Conservation (phyloP, 495 filamentous ascomycete genomes). For the Rhypophila decipiens region DNA sequence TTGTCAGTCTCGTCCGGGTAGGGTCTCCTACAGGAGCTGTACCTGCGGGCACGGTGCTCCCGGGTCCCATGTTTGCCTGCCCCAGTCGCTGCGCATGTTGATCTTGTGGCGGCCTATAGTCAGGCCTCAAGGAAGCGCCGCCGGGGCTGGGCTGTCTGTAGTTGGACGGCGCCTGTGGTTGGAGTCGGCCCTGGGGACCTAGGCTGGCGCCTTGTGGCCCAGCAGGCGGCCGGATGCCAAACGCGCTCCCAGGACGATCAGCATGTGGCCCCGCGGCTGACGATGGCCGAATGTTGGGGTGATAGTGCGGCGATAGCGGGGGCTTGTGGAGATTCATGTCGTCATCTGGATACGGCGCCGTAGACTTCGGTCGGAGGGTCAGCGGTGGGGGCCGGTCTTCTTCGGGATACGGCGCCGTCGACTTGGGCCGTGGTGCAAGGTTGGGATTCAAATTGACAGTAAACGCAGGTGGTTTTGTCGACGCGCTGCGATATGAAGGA, state of each 20-base stretch:
- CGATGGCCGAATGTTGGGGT: constrained; percentile 30
- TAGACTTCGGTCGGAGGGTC: constrained; percentile 28
- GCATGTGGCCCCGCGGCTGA: constrained; percentile 34
- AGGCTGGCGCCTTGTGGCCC: constrained; percentile 18
- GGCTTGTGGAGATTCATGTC: constrained; percentile 27
- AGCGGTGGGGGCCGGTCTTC: constrained; percentile 46
- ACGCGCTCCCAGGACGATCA: constrained; percentile 59
- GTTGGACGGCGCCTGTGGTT: constrained; percentile 32
- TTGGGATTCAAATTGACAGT: constrained; percentile 31
- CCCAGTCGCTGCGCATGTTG: constrained; percentile 10
- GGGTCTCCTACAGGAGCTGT: constrained; percentile 20
- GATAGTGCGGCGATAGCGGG: constrained; percentile 27
- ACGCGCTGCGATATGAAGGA: constrained; percentile 40
- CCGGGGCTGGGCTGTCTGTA: constrained; percentile 38
- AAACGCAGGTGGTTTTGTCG: constrained; percentile 42
- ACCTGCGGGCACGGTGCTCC: constrained; percentile 6
- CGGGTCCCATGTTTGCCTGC: constrained; percentile 5
- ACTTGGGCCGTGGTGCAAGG: constrained; percentile 37
- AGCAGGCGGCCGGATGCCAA: constrained; percentile 49
- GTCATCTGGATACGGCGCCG: constrained; percentile 49
- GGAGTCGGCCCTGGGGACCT: constrained; percentile 30
- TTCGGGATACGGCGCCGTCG: constrained; percentile 62
- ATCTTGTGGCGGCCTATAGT: constrained; percentile 10
- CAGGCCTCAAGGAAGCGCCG: constrained; percentile 18
- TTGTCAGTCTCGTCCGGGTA: constrained; percentile 28